Percentiles rank a stretch among this genome's conserved stretches.
These are phyloP conservation scores for Saitozyma sp. DNA, from an alignment of 768 basidiomycete genomes.

Conservation along the genomic window DNA sequence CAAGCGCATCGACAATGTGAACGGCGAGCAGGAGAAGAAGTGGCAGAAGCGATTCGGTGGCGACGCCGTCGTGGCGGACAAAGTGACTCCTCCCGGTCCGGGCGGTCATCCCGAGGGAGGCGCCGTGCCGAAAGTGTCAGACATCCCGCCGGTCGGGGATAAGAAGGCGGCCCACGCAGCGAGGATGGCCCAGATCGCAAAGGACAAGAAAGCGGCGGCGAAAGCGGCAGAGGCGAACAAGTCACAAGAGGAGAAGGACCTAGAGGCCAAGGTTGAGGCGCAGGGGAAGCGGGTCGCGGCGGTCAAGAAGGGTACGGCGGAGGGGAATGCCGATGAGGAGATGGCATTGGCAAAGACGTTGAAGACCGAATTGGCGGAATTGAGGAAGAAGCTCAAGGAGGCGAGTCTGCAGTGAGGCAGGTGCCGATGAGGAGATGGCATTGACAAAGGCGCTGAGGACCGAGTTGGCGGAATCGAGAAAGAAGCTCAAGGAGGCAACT, in stretches of 20 bases:
- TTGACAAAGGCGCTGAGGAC: too few relatives aligned
- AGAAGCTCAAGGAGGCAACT: slow-evolving; percentile 44
- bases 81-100: slow-evolving; percentile 42
- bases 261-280: slow-evolving; percentile 71
- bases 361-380: slow-evolving; percentile 41
- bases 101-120: slow-evolving; percentile 54
- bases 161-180: slow-evolving; percentile 46
- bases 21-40: slow-evolving; percentile 60
- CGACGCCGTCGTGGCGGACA: slow-evolving; percentile 39
- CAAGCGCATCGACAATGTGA: slow-evolving; percentile 79
- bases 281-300: slow-evolving; percentile 74
- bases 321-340: slow-evolving; percentile 53
- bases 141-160: slow-evolving; percentile 23
- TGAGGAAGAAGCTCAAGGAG: slow-evolving; percentile 44
- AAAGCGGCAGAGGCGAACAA: slow-evolving; percentile 56
- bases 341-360: slow-evolving; percentile 31
- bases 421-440: too few relatives aligned
- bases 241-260: slow-evolving; percentile 67
- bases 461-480: too few relatives aligned
- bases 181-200: slow-evolving; percentile 56
- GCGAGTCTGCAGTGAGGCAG: too few relatives aligned
- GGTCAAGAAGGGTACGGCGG: slow-evolving; percentile 58
- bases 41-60: slow-evolving; percentile 84
- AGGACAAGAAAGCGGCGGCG: slow-evolving; percentile 56
- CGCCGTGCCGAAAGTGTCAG: slow-evolving; percentile 53